phyloP scores from a whole-genome alignment of 257 asterid species.

The Solanum ahanhuiri region DNA sequence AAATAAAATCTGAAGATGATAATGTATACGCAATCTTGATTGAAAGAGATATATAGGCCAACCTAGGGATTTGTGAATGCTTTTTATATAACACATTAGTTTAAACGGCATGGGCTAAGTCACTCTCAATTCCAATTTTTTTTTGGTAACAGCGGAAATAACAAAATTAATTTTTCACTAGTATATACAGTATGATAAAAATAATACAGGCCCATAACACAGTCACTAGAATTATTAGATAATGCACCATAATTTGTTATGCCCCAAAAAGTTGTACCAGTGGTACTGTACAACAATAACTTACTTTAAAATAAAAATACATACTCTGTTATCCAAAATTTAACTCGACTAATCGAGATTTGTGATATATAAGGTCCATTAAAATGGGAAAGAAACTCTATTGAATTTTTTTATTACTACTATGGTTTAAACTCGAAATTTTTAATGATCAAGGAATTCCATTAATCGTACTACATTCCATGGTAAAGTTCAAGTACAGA shows the following conservation, averaged over 20 bases:
- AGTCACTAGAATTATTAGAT: not conserved
- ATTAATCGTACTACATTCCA: not conserved
- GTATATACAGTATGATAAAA: not conserved
- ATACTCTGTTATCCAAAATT: not conserved
- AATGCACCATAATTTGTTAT: not conserved
- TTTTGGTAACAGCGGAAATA: not conserved
- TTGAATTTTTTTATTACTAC: no score
- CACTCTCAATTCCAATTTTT: constrained; percentile 1
- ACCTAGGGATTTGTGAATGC: constrained; percentile 18
- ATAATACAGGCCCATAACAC: not conserved
- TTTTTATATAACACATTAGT: not conserved
- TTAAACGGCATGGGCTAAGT: constrained; percentile 1
- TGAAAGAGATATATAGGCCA: not conserved
- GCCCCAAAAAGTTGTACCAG: not conserved
- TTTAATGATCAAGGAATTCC: not conserved
- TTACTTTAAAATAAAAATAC: not conserved
- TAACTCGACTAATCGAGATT: not conserved
- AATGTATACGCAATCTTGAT: not conserved
- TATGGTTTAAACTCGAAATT: not conserved
- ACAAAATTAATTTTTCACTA: not conserved
- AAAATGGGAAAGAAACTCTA: not conserved
- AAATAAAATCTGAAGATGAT: not conserved
- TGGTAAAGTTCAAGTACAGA: not conserved
- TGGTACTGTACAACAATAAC: not conserved
- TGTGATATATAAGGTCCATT: not conserved